These are phyloP conservation scores for Trapa bicornis DNA, from an alignment of 345 rosid species.

Conservation along the genomic window DNA sequence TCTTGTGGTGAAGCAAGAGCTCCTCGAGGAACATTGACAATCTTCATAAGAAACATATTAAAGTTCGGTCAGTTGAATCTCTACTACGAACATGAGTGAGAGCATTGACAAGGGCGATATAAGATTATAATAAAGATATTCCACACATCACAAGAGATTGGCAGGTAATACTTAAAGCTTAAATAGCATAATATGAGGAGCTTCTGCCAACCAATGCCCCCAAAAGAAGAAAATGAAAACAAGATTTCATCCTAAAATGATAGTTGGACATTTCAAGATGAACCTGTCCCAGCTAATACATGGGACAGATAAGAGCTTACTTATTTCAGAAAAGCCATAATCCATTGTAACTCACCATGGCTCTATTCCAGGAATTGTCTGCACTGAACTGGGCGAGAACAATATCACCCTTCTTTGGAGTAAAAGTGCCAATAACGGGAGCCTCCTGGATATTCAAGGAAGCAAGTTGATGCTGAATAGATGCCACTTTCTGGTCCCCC, in stretches of 20 bases:
- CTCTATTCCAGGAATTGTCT: conserved; percentile 97
- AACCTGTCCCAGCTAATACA: neutral
- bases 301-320: neutral
- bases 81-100: neutral
- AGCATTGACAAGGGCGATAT: neutral
- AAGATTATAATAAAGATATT: neutral
- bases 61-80: neutral
- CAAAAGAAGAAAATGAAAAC: too few species aligned
- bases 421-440: conserved; percentile 76
- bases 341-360: conserved; percentile 47
- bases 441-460: conserved; percentile 59
- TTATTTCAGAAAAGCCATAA: neutral
- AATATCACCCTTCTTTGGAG: conserved; percentile 78
- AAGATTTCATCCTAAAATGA: too few species aligned
- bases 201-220: neutral
- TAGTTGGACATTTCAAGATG: too few species aligned
- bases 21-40: conserved; percentile 77
- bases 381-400: conserved; percentile 93
- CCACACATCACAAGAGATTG: neutral
- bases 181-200: neutral
- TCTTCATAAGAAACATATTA: conserved; percentile 21
- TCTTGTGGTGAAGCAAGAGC: conserved; percentile 55
- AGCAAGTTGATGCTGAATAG: conserved; percentile 73
- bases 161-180: neutral
- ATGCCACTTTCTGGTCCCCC: conserved; percentile 66